phyloP scores from a whole-genome alignment of 2,329 filamentous ascomycete genomes.

The Arthrobotrys musiformis region DNA sequence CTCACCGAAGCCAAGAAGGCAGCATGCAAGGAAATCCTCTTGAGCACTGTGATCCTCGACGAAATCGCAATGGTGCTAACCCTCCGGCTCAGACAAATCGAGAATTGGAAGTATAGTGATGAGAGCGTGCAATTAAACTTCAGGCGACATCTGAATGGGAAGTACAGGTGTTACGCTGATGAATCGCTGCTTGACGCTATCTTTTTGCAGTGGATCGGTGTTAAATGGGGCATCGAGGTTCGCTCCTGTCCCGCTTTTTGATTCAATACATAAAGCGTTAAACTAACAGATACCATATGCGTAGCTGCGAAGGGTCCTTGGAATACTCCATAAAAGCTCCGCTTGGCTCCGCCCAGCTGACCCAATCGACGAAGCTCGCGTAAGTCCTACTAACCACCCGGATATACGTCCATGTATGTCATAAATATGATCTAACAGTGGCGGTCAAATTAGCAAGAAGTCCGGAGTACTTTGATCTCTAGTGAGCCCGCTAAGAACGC shows the following conservation, averaged over 20 bases:
- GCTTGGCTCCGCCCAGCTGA: conserved; percentile 27
- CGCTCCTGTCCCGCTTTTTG: not conserved
- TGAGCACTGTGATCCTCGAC: conserved; percentile 36
- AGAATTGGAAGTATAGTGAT: conserved; percentile 67
- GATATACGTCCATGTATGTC: not conserved
- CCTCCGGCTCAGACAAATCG: conserved; percentile 60
- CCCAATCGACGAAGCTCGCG: conserved; percentile 38
- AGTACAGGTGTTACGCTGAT: conserved; percentile 71
- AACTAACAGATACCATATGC: not conserved
- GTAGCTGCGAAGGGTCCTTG: conserved; percentile 42
- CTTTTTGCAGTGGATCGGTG: conserved; percentile 68
- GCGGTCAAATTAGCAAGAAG: conserved; percentile 27
- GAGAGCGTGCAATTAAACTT: conserved; percentile 66
- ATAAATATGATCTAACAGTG: not conserved
- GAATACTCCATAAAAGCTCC: conserved; percentile 23
- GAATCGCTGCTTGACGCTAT: conserved; percentile 70
- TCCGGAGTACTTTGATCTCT: conserved; percentile 27
- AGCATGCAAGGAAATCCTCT: conserved; percentile 50
- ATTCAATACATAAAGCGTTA: not conserved
- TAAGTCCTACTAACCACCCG: not conserved
- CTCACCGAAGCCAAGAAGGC: conserved; percentile 53
- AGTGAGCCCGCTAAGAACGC: not conserved
- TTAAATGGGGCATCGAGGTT: conserved; percentile 66
- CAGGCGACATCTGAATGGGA: conserved; percentile 69
- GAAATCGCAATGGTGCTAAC: conserved; percentile 53